These are phyloP conservation scores for Fragaria nilgerrensis DNA, from an alignment of 306 rosid species.

Conservation along the genomic window DNA sequence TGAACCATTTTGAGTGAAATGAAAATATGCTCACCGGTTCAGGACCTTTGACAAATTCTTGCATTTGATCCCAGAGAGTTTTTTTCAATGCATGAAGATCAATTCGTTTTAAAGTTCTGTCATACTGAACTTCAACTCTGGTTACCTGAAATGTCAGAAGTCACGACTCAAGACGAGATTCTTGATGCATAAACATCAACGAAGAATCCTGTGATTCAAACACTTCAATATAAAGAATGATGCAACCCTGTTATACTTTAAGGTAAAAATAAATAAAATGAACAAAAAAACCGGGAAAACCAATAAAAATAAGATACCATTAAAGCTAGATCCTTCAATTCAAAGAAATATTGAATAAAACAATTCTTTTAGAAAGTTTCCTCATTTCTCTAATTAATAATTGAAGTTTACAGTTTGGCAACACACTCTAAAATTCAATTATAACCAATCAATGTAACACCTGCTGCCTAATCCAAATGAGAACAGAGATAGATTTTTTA, in stretches of 20 bases:
- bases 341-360: not conserved
- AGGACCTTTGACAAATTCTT: conserved; percentile 12
- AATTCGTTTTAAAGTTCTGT: conserved; percentile 29
- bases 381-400: not conserved
- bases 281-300: not conserved
- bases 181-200: not conserved
- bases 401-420: not conserved
- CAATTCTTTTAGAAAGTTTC: not conserved
- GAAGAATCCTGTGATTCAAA: not conserved
- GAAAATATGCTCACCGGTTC: conserved; percentile 6
- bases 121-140: conserved; percentile 22
- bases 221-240: not conserved
- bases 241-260: not conserved
- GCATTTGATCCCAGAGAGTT: conserved; percentile 25
- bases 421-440: not conserved
- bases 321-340: not conserved
- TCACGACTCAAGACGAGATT: not conserved
- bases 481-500: not conserved
- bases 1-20: not conserved
- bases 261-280: not conserved
- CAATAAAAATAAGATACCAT: not conserved
- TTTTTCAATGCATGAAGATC: conserved; percentile 24
- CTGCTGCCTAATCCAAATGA: not conserved
- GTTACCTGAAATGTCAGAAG: conserved; percentile 19
- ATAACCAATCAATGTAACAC: not conserved